Evolutionary conservation across 441 rosid species (phyloP).

Genomic region (Pelargonium fulgidum): DNA sequence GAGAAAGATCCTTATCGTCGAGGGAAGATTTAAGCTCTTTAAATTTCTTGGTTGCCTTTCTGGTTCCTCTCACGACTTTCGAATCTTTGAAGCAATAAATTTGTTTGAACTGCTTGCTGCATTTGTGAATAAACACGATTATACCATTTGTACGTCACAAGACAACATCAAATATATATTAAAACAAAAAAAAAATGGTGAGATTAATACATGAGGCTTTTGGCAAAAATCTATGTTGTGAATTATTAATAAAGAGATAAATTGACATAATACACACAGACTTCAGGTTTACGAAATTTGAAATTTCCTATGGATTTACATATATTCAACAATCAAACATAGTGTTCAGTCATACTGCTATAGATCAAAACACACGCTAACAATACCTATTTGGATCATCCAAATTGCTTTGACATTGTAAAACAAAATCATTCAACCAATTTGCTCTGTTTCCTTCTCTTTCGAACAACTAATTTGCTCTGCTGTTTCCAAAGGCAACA

Average conservation of each 20-base stretch:
- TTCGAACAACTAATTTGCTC: too few relatives aligned
- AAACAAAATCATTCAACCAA: background rate
- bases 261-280: background rate
- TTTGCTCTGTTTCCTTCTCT: too few relatives aligned
- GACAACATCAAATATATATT: background rate
- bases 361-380: background rate
- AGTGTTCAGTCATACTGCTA: background rate
- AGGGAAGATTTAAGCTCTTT: constrained; percentile 35
- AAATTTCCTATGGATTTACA: background rate
- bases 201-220: background rate
- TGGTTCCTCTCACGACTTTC: constrained; percentile 36
- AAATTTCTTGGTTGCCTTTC: constrained; percentile 45
- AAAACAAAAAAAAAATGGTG: background rate
- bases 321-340: background rate
- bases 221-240: background rate
- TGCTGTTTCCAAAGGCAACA: too few relatives aligned
- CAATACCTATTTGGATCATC: background rate
- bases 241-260: background rate
- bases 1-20: constrained; percentile 63
- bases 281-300: background rate
- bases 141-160: background rate
- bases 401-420: background rate
- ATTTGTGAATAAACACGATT: constrained; percentile 18
- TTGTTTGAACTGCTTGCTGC: constrained; percentile 33
- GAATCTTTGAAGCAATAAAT: constrained; percentile 43